phyloP scores from a whole-genome alignment of 345 rosid species.

The Citrus trifoliata region DNA sequence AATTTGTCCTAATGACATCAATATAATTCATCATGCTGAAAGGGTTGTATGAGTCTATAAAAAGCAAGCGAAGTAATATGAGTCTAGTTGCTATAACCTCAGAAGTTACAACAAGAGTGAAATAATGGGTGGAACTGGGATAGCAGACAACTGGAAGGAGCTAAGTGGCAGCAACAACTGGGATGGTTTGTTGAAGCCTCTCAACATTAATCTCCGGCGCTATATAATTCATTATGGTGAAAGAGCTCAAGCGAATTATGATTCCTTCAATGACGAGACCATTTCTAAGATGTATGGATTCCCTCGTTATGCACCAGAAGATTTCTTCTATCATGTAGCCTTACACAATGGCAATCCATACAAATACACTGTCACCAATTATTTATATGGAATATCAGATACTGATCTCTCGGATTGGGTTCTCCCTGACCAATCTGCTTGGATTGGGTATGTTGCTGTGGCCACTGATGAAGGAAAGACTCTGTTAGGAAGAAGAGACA shows the following conservation, averaged over 20 bases:
- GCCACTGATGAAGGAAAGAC: conserved; percentile 65
- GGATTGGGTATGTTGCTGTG: conserved; percentile 89
- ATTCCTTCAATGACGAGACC: conserved; percentile 29
- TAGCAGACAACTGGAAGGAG: conserved; percentile 40
- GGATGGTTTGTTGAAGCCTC: conserved; percentile 39
- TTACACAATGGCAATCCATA: background rate
- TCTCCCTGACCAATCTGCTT: conserved; percentile 4
- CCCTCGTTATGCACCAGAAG: background rate
- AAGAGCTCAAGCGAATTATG: conserved; percentile 27
- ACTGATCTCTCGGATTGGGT: background rate
- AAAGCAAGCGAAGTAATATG: background rate
- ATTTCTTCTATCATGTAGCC: background rate
- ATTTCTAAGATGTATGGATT: conserved; percentile 21
- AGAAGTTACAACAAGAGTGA: background rate
- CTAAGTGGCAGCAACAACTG: conserved; percentile 37
- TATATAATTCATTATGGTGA: conserved; percentile 48
- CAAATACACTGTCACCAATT: background rate
- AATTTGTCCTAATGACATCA: too few relatives aligned
- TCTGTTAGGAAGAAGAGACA: conserved; percentile 33
- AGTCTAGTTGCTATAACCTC: too few relatives aligned
- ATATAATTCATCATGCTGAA: background rate
- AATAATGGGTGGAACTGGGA: background rate
- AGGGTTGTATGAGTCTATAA: background rate
- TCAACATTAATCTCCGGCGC: conserved; percentile 43
- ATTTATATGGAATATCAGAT: background rate